Conservation (phyloP, 495 filamentous ascomycete genomes). For the Elasticomyces elasticus region DNA sequence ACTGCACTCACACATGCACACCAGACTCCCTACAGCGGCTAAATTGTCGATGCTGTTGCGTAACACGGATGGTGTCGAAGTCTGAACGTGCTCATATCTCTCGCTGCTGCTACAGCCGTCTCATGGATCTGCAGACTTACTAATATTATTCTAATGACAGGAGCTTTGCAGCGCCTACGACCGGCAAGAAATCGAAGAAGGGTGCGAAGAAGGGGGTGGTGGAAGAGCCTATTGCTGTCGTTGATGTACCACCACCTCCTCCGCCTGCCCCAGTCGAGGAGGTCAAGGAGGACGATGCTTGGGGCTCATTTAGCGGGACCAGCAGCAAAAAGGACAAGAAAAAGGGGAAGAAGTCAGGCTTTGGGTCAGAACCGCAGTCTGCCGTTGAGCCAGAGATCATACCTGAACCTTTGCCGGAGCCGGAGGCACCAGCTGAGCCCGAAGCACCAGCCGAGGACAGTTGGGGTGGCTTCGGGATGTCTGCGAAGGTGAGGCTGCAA, state of each 20-base stretch:
- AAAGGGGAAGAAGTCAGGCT: conserved; percentile 14
- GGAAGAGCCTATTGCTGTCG: conserved; percentile 17
- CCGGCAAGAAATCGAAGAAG: conserved; percentile 26
- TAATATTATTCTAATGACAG: no score
- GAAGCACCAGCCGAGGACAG: not conserved
- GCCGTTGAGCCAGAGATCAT: not conserved
- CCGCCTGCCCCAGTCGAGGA: not conserved
- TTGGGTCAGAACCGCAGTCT: not conserved
- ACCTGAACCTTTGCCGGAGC: not conserved
- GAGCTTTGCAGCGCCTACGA: conserved; percentile 17
- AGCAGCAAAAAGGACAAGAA: conserved; percentile 19
- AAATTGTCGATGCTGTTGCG: no score
- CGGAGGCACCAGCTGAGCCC: not conserved
- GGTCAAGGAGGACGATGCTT: conserved; percentile 3
- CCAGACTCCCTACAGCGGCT: no score
- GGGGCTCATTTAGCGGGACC: not conserved
- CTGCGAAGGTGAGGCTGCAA: no score
- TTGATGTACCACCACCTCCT: conserved; percentile 11
- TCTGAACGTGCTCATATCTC: no score
- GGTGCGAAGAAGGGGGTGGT: not conserved
- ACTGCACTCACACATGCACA: no score
- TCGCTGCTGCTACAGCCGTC: no score
- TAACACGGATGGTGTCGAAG: no score
- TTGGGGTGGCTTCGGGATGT: not conserved
- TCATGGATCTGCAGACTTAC: no score